Conservation (phyloP, 108 stramenopile species). For the Seminavis robusta region DNA sequence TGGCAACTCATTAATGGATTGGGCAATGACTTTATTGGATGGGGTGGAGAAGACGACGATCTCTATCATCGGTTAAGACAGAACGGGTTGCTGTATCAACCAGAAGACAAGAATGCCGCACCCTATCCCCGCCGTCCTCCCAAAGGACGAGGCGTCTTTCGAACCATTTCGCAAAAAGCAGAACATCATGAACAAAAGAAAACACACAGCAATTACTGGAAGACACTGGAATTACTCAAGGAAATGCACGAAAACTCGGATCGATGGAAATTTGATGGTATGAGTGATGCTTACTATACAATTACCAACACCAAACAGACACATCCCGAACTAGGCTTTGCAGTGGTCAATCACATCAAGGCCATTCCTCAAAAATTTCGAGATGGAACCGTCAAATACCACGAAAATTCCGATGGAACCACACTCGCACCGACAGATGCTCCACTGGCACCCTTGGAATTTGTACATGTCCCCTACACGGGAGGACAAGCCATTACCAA, state of each 20-base stretch:
- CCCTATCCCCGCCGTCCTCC: neutral
- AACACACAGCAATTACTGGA: too few species aligned
- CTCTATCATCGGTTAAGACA: neutral
- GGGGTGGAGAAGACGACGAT: slow-evolving; percentile 18
- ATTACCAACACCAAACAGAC: too few species aligned
- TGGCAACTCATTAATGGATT: slow-evolving; percentile 9
- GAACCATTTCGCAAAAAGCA: neutral
- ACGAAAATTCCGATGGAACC: neutral
- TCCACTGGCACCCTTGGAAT: slow-evolving; percentile 21
- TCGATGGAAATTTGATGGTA: too few species aligned
- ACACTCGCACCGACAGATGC: neutral
- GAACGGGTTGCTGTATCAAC: neutral
- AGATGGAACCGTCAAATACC: too few species aligned
- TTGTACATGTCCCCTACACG: slow-evolving; percentile 28
- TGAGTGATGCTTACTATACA: too few species aligned
- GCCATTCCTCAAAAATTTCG: too few species aligned
- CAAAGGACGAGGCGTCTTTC: neutral
- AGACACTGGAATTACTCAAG: too few species aligned
- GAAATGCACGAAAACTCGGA: too few species aligned
- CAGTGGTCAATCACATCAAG: too few species aligned
- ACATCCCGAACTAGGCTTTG: too few species aligned
- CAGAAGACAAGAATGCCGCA: neutral
- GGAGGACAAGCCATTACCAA: slow-evolving; percentile 18
- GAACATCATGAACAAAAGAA: slow-evolving; percentile 3
- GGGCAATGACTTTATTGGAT: slow-evolving; percentile 1